Evolutionary conservation across 768 basidiomycete genomes (phyloP).

Genomic region (Leccinum uliginosum): DNA sequence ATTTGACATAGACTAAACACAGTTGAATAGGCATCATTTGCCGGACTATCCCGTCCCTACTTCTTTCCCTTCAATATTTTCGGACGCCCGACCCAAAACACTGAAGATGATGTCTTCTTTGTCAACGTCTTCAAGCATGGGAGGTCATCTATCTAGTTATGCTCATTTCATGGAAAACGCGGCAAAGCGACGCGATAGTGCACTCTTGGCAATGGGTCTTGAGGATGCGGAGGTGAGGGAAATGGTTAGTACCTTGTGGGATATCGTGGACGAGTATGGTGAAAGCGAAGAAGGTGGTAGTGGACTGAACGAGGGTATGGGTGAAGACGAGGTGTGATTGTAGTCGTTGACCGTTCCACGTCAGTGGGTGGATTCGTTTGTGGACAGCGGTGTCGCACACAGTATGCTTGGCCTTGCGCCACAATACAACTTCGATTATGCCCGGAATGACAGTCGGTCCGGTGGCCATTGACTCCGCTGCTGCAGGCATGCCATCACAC

Average conservation of each 20-base stretch:
- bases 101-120: conserved; percentile 42
- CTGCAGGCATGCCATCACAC: background rate
- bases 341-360: background rate
- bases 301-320: conserved; percentile 16
- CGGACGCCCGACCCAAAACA: conserved; percentile 10
- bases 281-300: conserved; percentile 22
- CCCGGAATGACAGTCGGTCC: background rate
- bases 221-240: conserved; percentile 57
- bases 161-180: conserved; percentile 48
- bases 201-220: conserved; percentile 35
- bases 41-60: conserved; percentile 55
- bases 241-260: conserved; percentile 56
- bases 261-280: conserved; percentile 45
- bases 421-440: background rate
- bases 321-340: conserved; percentile 20
- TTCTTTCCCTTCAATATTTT: conserved; percentile 53
- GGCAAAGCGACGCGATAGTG: conserved; percentile 35
- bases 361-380: background rate
- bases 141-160: conserved; percentile 45
- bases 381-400: background rate
- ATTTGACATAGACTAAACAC: conserved; percentile 3
- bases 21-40: conserved; percentile 39
- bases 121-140: conserved; percentile 37
- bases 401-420: background rate
- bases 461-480: background rate